Percentiles rank a stretch among this genome's conserved stretches.
phyloP scores from a whole-genome alignment of 352 stramenopile species.

The Pythium utonaiense region DNA sequence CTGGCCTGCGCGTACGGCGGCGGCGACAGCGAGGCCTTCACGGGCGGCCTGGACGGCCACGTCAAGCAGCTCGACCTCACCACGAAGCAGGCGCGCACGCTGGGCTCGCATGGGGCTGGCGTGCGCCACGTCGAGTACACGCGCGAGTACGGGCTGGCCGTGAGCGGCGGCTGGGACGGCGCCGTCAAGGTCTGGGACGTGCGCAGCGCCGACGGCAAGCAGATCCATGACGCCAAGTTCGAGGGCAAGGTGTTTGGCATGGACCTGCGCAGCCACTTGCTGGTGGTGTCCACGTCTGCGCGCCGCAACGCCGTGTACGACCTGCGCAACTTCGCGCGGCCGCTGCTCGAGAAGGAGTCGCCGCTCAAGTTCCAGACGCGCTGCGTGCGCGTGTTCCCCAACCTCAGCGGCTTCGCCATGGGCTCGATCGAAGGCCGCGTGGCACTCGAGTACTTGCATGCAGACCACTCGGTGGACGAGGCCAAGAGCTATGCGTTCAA shows the following conservation, averaged over 20 bases:
- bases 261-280: constrained; percentile 50
- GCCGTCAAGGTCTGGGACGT: constrained; percentile 63
- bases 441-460: constrained; percentile 93
- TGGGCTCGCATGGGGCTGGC: constrained; percentile 49
- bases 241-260: constrained; percentile 69
- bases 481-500: constrained; percentile 97
- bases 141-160: constrained; percentile 41
- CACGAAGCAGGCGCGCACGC: constrained; percentile 28
- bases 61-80: constrained; percentile 55
- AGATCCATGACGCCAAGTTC: constrained; percentile 42
- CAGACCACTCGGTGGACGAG: constrained; percentile 38
- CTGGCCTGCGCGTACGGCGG: constrained; percentile 65
- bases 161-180: constrained; percentile 71
- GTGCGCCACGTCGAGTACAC: constrained; percentile 62
- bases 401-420: constrained; percentile 84
- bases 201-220: constrained; percentile 45
- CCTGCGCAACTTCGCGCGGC: constrained; percentile 63
- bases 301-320: constrained; percentile 77
- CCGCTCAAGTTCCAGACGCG: constrained; percentile 91
- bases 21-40: constrained; percentile 62
- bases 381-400: constrained; percentile 76
- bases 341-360: constrained; percentile 68
- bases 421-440: constrained; percentile 96
- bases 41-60: constrained; percentile 64
- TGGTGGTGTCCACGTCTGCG: constrained; percentile 55